Conservation (phyloP, 495 filamentous ascomycete genomes). For the Neurospora pannonica region DNA sequence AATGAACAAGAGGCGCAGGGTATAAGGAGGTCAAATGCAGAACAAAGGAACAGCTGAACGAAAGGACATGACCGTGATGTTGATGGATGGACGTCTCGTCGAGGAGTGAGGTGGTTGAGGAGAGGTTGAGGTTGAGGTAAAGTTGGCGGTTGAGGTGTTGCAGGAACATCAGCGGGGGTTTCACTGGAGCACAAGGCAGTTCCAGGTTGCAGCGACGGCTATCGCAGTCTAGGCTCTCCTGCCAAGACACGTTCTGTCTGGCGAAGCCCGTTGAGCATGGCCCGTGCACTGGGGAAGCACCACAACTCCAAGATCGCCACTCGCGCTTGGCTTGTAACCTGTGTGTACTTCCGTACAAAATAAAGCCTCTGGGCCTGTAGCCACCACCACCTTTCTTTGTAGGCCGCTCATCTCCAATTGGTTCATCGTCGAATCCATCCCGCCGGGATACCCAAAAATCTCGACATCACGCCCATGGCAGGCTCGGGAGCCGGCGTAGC, state of each 20-base stretch:
- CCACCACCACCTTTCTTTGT: conserved; percentile 21
- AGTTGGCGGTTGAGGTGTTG: background rate
- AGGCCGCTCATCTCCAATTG: conserved; percentile 4
- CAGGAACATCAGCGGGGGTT: background rate
- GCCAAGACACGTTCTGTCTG: background rate
- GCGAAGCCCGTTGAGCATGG: background rate
- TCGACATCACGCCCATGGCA: background rate
- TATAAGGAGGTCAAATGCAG: background rate
- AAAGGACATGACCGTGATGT: background rate
- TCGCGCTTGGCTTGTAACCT: background rate
- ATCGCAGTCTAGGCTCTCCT: background rate
- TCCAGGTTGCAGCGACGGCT: background rate
- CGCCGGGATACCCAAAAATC: background rate
- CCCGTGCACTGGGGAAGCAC: background rate
- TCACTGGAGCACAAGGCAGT: background rate
- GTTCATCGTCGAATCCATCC: background rate
- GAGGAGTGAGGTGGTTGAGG: background rate
- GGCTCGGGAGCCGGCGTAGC: background rate
- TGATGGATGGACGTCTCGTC: background rate
- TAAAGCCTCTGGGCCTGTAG: conserved; percentile 1
- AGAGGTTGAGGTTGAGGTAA: background rate
- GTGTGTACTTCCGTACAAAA: conserved; percentile 16
- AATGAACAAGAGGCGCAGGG: background rate
- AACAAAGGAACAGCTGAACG: background rate
- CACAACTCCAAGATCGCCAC: background rate